Base-by-base conservation (phyloP, 371 early-diverging fungal species). In the Syncephalastrum racemosum region DNA sequence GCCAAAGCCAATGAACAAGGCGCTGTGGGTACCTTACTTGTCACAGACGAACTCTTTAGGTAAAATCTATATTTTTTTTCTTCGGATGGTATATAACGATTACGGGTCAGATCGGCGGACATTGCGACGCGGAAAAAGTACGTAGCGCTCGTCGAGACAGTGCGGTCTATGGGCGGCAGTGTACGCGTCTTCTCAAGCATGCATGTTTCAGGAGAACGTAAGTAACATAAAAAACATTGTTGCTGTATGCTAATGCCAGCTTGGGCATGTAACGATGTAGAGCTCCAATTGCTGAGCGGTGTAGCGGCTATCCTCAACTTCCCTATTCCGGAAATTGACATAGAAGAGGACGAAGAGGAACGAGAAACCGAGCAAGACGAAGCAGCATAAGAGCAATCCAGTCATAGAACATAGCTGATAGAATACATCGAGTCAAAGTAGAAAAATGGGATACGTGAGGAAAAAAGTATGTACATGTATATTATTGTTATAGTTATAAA, bases 151-250 rank as follows among this genome's bases (percentile, higher is more conserved):
- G 95, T 96, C 1, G 94, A 96, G 62, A 71, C 77, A 18, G 90
- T 94, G 2, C 82, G 91, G 59, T 76, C 75, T 15, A 70, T 71
- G 8, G 93, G 92, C 46, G 96, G 94, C n/a, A 83, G 79, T 18
- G 92, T 93, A 2, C 80, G 85, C 62, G 84, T 97, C 1, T 95
- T 97, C 63, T 96, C 96, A 12, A 91, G 91, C 53, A 71, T 94
- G 61, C 97, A 96, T 66, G 90, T 91, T 0, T 90, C 95, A 1
- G 97, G 97, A 40, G 99, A 96, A 78, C 95, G 89, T 87, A 81
- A 79, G 86, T 69, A 16, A 2, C n/a, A 50, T 27, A 1, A 49
- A 27, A 4, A 20, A 16, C 53, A 7, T 14, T 20, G 18, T 10
- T 0, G 18, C 23, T 3, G 25, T 24, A 22, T 42, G 44, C 6